Base-by-base conservation (phyloP, 2,329 filamentous ascomycete species). In the Xylariaceae sp. region DNA sequence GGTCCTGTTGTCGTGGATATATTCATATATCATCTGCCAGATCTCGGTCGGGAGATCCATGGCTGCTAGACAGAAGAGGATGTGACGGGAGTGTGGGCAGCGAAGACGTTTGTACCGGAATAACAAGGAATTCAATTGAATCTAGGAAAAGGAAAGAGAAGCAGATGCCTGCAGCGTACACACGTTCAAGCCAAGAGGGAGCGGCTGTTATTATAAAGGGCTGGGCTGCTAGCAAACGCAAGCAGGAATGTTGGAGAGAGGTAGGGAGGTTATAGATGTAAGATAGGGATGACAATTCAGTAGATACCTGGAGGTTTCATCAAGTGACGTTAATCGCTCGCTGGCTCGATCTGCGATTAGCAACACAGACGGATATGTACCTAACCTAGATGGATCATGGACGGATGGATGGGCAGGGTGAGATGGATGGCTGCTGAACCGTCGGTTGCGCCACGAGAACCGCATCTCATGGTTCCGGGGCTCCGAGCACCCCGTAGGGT, bases 11-110 rank as follows among this genome's bases (percentile, higher is more conserved):
- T 61, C 59, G 30, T 43, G 48, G 26, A 61, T 55, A 26, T 43
- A 53, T 13, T 53, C 54, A 48, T 60, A 57, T 3, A 59, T 56
- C 52, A 59, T 57, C 22, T 58, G 54, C 59, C 59, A 61, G 42
- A 61, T 57, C 51, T 61, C 59, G 37, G 55, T 59, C 15, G 59
- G 59, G 13, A 61, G 51, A 36, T 60, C 56, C 55, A 60, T 60
- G 55, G 41, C 39, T 26, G 13, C 22, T 37, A 18, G 21, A 39
- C 19, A 10, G 2, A 34, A 43, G n/a, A 16, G 32, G 19, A 7
- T 16, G 30, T 18, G 41, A 47, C 43, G 41, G 42, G 48, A 48
- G n/a, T 15, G 32, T 34, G 13, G 32, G 10, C 32, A 34, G 10
- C 9, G 16, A 41, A 40, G 37, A 29, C 37, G 21, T 8, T 8